phyloP scores from a whole-genome alignment of 2,329 filamentous ascomycete species.

The Colletotrichum australisinense region DNA sequence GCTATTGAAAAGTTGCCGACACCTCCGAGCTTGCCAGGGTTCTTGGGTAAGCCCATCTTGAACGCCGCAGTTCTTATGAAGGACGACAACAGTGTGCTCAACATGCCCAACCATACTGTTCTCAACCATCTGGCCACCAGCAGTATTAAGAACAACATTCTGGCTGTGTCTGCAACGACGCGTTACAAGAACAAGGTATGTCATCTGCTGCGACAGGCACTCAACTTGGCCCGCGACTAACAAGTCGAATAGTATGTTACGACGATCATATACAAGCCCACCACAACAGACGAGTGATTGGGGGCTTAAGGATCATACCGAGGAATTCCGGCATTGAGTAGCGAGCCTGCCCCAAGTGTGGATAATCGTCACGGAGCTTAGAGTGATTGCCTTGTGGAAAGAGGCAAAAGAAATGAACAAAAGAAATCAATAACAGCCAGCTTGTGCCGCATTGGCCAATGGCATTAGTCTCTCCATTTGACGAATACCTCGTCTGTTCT shows the following conservation, averaged over 20 bases:
- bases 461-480: slow-evolving; percentile 75
- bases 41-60: slow-evolving; percentile 92
- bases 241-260: slow-evolving; percentile 82
- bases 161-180: slow-evolving; percentile 97
- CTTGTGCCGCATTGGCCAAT: slow-evolving; percentile 1
- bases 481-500: slow-evolving; percentile 85
- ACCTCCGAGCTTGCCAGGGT: slow-evolving; percentile 88
- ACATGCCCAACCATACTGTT: slow-evolving; percentile 97
- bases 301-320: background rate
- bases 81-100: slow-evolving; percentile 96
- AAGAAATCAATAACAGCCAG: slow-evolving; percentile 14
- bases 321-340: background rate
- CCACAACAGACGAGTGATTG: slow-evolving; percentile 62
- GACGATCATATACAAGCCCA: slow-evolving; percentile 97
- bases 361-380: background rate
- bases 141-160: slow-evolving; percentile 95
- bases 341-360: background rate
- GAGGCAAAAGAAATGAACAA: background rate
- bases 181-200: slow-evolving; percentile 93
- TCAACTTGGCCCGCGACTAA: slow-evolving; percentile 38
- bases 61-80: slow-evolving; percentile 94
- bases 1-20: slow-evolving; percentile 84
- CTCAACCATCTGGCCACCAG: slow-evolving; percentile 97
- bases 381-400: background rate
- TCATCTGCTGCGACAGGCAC: slow-evolving; percentile 11